Evolutionary conservation across 805 yeast genomes (phyloP), one percentile per base, ranked within the genome.

Genomic region (Yamadazyma ubonensis): DNA sequence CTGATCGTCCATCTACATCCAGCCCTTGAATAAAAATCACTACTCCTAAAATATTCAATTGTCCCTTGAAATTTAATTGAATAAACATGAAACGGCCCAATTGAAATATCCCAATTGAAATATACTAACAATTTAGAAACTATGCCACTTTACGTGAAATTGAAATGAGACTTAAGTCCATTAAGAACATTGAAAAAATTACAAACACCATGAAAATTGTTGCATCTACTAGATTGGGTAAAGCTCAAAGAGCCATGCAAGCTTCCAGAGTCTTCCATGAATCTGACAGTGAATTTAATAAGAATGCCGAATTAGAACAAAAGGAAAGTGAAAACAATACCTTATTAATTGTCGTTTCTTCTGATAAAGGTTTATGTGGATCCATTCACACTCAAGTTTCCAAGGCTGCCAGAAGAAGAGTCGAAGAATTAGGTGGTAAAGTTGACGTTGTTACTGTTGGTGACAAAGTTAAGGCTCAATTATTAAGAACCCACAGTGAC

Each of bases 151-250:
- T 93, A 66, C 91, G 97, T 76, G 99, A 93, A 73, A 95, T 93
- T 62, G 99, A 93, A 77, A 85, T 79, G 70, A 95, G 99, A 77
- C 81, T 93, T 65, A 93, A 93, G 77, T 88, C 97, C 52, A 93
- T 93, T 68, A 93, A 91, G 78, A 93, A 93, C 79, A 91, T 93
- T 68, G 97, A 93, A 75, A 93, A 93, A 78, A 93, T 93, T 75
- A 93, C 99, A 73, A 93, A 93, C 75, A 93, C 99, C 70, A 93
- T 93, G 98, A 93, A 90, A 78, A 84, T 93, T 71, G 99, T 93
- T 59, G 99, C 99, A 29, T 91, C 98, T 29, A 93, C 99, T 55
- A 85, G 96, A 74, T 80, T 93, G 67, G 76, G 80, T 65, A 89
- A 86, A 73, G 99, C 99, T 47, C 96, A 89, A 72, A 86, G 83